Conservation (phyloP, 1,284 basidiomycete species). For the Mycena citricolor region DNA sequence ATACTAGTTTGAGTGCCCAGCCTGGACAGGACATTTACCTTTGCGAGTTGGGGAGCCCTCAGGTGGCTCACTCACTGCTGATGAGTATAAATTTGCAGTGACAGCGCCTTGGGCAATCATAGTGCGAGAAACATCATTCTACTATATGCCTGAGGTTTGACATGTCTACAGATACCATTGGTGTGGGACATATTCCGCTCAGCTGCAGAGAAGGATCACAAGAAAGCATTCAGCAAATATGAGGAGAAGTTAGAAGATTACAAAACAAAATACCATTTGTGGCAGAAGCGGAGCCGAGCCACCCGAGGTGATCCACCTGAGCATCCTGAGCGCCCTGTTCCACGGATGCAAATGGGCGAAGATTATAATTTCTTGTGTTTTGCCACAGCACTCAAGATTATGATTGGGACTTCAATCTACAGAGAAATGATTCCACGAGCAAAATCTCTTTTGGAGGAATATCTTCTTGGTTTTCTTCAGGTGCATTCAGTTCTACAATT, state of each 20-base stretch:
- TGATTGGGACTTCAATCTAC: slow-evolving; percentile 18
- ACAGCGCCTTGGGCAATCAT: slow-evolving; percentile 6
- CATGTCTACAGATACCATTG: slow-evolving; percentile 20
- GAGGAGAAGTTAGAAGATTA: background rate
- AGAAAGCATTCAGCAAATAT: background rate
- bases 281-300: background rate
- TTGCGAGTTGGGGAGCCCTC: slow-evolving; percentile 1
- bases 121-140: background rate
- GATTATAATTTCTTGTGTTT: slow-evolving; percentile 22
- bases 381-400: slow-evolving; percentile 24
- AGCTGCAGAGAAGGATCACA: slow-evolving; percentile 8
- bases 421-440: slow-evolving; percentile 12
- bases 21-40: slow-evolving; percentile 2
- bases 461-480: slow-evolving; percentile 18
- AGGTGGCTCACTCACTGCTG: slow-evolving; percentile 4
- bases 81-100: slow-evolving; percentile 5
- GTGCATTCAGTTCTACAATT: slow-evolving; percentile 12
- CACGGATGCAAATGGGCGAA: slow-evolving; percentile 20
- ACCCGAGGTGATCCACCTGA: slow-evolving; percentile 8
- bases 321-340: slow-evolving; percentile 10
- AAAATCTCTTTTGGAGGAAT: slow-evolving; percentile 18
- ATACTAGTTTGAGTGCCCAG: slow-evolving; percentile 1
- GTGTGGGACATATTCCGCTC: slow-evolving; percentile 20
- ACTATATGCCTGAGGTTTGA: background rate
- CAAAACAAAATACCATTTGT: background rate